Percentiles rank a stretch among this genome's conserved stretches.
Evolutionary conservation across 164 flowering plant genomes (phyloP).

Genomic region (Dillenia turbinata): DNA sequence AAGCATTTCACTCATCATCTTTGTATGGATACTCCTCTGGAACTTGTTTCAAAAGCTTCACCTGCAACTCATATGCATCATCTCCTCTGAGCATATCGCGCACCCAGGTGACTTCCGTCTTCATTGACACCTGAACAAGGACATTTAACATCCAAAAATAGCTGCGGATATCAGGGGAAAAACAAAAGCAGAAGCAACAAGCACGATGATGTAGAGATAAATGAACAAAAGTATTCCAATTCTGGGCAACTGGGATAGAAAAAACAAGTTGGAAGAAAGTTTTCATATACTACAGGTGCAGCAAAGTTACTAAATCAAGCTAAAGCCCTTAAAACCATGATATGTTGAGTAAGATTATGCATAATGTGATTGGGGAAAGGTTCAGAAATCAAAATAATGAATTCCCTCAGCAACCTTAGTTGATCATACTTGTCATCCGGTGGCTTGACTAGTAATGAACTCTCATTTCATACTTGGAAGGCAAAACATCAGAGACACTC

Average conservation of each 20-base stretch:
- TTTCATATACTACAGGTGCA: no score
- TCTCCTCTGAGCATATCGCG: conserved; percentile 97
- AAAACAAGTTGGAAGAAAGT: neutral
- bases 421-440: no score
- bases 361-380: no score
- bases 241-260: neutral
- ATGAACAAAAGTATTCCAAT: neutral
- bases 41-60: conserved; percentile 91
- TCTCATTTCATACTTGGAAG: no score
- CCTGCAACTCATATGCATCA: conserved; percentile 81
- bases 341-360: no score
- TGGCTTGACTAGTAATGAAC: no score
- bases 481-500: no score
- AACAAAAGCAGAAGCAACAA: neutral
- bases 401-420: no score
- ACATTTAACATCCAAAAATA: neutral
- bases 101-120: conserved; percentile 88
- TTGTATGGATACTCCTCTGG: conserved; percentile 99
- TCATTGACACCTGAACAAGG: conserved; percentile 87
- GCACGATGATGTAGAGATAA: neutral
- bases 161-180: neutral
- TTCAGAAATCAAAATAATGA: no score
- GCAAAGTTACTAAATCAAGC: no score
- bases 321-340: no score
- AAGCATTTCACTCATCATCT: conserved; percentile 71